Base-by-base conservation (phyloP, 192 early-diverging fungal species). In the Globomyces pollinis-pini region DNA sequence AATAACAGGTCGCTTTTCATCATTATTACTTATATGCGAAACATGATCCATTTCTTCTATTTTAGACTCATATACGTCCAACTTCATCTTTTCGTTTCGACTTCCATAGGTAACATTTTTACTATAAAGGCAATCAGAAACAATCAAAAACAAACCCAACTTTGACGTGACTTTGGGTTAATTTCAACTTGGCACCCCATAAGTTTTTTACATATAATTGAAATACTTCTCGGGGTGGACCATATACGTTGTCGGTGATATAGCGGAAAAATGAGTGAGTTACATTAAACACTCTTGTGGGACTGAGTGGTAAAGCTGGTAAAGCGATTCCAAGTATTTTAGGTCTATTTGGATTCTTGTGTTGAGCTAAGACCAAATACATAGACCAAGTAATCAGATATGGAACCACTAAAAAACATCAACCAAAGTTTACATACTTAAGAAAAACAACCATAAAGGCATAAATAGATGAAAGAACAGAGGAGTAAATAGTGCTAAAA, bases 301-400 rank as follows among this genome's bases (percentile, higher is more conserved):
- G 70, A 31, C 64, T 51, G 11, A 64, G 49, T 1, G 70, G 70
- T 2, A 72, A 59, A n/a, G 26, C n/a, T 15, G 59, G 59, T 20
- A 60, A 6, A n/a, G 50, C 16, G 7, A 32, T 34, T 7, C 21
- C 6, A 7, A 52, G 21, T 1, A 52, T 36, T 16, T 32, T 52
- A 1, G 16, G 6, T 52, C 23, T 52, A 16, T 32, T 34, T 32
- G 31, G 50, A 24, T 52, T 52, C 34, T 36, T 9, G 7, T 36
- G 50, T 36, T 52, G 50, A 15, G 50, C 50, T 13, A 34, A 52
- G 6, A 20, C 30, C 16, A 52, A 24, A 2, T 52, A 52, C 15
- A 52, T 15, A 15, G 34, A 16, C 50, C 50, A 52, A 9, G 31
- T 24, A 15, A 52, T 34, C 15, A 26, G 6, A 26, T 20, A 52